Evolutionary conservation across 192 early-diverging fungal species (phyloP), one percentile per base, ranked within the genome.

Genomic region (Pecoramyces ruminantium): DNA sequence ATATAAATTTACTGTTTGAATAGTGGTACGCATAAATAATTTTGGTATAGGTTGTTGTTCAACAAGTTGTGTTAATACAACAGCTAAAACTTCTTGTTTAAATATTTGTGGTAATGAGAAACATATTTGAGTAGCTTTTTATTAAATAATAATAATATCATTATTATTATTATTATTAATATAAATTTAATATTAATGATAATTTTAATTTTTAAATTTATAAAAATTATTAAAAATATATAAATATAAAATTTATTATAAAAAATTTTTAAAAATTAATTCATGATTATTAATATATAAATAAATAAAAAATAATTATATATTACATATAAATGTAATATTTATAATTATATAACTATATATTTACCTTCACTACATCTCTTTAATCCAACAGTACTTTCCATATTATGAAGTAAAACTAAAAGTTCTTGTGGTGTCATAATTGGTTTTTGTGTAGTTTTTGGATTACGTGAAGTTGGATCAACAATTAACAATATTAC

Each of bases 11-110:
- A 94, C 88, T 28, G 84, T 88, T 78, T 91, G 92, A 5, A 94
- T 90, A 13, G 93, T 91, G 1, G 92, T 95, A 58, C 90, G 80
- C 94, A 95, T 95, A 78, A 93, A 92, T 30, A 95, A 81, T 12
- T 87, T 88, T 6, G 93, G 93, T 29, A 93, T 87, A 78, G 86
- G 89, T 25, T 89, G 82, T 38, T 88, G 90, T 21, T 95, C 92
- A 5, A 90, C 82, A 29, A 95, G 87, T 77, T 93, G 90, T 79
- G 90, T 89, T 11, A 94, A 82, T 15, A 92, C 91, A 2, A 88
- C 87, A 0, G 92, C 92, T 78, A 95, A 83, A 28, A 89, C 86
- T 80, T 95, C 92, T 42, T 89, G 85, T 34, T 86, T 93, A 86
- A 90, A 95, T 25, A 92, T 86, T 38, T 91, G 86, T 9, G 90